These are phyloP conservation scores for Yarrowia sp. DNA, from an alignment of 805 yeast genomes.

Conservation along the genomic window DNA sequence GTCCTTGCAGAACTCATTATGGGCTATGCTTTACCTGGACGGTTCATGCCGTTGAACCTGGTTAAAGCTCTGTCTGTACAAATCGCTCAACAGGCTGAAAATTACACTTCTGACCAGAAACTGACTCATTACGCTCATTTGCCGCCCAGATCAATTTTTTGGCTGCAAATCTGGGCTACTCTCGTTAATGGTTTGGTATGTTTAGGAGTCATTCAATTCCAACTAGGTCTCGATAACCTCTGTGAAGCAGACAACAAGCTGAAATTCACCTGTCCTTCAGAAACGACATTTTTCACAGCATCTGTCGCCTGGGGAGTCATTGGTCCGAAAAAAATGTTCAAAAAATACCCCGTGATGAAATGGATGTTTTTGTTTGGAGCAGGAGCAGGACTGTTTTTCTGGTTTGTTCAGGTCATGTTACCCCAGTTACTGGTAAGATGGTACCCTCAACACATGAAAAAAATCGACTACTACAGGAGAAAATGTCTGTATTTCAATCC, in stretches of 20 bases:
- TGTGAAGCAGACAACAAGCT: constrained; percentile 34
- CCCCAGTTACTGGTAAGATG: constrained; percentile 29
- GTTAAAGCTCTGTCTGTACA: constrained; percentile 60
- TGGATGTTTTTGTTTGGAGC: constrained; percentile 32
- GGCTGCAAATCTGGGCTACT: constrained; percentile 36
- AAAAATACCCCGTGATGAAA: constrained; percentile 39
- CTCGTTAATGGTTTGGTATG: constrained; percentile 34
- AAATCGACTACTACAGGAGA: not conserved
- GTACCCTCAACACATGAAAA: not conserved
- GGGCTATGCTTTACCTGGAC: constrained; percentile 64
- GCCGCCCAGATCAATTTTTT: constrained; percentile 31
- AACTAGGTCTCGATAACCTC: constrained; percentile 37
- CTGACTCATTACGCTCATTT: constrained; percentile 52
- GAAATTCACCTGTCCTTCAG: constrained; percentile 41
- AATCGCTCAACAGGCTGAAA: constrained; percentile 59
- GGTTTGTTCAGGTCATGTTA: not conserved
- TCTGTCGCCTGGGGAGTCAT: constrained; percentile 46
- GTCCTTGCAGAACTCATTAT: constrained; percentile 62
- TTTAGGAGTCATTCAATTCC: constrained; percentile 38
- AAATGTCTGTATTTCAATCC: constrained; percentile 2
- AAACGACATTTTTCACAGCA: constrained; percentile 49
- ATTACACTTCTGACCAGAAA: constrained; percentile 56
- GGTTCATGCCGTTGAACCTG: constrained; percentile 55
- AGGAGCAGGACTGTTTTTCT: constrained; percentile 32
- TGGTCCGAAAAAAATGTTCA: constrained; percentile 44